Conservation (phyloP, 2,329 filamentous ascomycete species). For the Cyclaneusma minus region DNA sequence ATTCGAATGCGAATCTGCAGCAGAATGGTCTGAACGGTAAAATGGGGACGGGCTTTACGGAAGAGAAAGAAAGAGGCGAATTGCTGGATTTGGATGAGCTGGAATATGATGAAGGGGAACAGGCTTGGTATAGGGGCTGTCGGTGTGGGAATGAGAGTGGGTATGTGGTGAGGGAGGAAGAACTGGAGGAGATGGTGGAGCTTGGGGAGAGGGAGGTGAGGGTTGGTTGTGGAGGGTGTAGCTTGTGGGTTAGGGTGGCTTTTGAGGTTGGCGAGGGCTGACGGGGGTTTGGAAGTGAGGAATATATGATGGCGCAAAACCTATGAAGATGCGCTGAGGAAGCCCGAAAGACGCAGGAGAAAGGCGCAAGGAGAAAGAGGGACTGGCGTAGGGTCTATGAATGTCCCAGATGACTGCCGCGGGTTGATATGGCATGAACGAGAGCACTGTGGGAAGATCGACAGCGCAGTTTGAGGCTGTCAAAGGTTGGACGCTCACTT, state of each 20-base stretch:
- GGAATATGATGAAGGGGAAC: conserved; percentile 29
- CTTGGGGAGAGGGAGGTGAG: conserved; percentile 40
- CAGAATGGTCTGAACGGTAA: too few species aligned
- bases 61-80: conserved; percentile 33
- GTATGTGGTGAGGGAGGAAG: conserved; percentile 40
- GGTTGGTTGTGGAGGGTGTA: conserved; percentile 51
- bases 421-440: too few species aligned
- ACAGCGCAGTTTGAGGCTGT: too few species aligned
- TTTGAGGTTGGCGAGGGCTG: conserved; percentile 42
- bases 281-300: too few species aligned
- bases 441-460: too few species aligned
- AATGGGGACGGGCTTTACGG: conserved; percentile 5
- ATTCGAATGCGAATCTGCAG: conserved; percentile 9
- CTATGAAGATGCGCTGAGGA: too few species aligned
- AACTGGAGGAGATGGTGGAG: conserved; percentile 42
- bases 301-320: too few species aligned
- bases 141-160: conserved; percentile 48
- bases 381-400: too few species aligned
- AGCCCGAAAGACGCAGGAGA: too few species aligned
- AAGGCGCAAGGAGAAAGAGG: too few species aligned
- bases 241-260: conserved; percentile 48
- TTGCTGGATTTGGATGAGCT: conserved; percentile 51
- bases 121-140: conserved; percentile 40
- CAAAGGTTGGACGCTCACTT: too few species aligned
- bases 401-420: too few species aligned